These are phyloP conservation scores for Rhododendron kiyosumense DNA, from an alignment of 148 eudicot species.

Conservation along the genomic window DNA sequence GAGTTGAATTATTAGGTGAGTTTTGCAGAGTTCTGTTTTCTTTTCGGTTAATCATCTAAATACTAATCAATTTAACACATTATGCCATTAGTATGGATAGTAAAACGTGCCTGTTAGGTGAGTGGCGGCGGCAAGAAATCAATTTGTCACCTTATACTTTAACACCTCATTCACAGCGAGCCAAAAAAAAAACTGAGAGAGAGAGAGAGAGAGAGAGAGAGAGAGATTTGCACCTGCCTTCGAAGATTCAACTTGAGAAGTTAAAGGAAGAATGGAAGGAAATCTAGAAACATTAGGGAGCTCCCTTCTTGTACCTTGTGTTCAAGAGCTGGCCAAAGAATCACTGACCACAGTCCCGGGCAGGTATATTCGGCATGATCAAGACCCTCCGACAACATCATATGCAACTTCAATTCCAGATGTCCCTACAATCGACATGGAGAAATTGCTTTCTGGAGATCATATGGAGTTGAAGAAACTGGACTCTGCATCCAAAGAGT, in stretches of 20 bases:
- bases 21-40: too few relatives aligned
- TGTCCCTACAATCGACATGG: constrained; percentile 7
- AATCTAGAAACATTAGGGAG: background rate
- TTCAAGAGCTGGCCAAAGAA: background rate
- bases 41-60: too few relatives aligned
- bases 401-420: background rate
- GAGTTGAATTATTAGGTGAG: too few relatives aligned
- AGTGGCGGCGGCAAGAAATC: too few relatives aligned
- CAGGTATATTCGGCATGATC: background rate
- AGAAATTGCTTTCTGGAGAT: constrained; percentile 12
- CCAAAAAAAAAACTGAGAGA: too few relatives aligned
- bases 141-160: too few relatives aligned
- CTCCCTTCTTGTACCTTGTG: background rate
- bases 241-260: background rate
- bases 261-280: background rate
- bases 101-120: too few relatives aligned
- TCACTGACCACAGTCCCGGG: background rate
- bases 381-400: too few relatives aligned
- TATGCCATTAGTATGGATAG: too few relatives aligned
- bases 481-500: constrained; percentile 9
- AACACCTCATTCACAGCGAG: background rate
- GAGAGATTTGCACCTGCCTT: background rate
- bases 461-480: constrained; percentile 2
- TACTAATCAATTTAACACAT: too few relatives aligned
- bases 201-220: too few relatives aligned